phyloP scores from a whole-genome alignment of 2,329 filamentous ascomycete genomes.

The Berkeleyomyces rouxiae region DNA sequence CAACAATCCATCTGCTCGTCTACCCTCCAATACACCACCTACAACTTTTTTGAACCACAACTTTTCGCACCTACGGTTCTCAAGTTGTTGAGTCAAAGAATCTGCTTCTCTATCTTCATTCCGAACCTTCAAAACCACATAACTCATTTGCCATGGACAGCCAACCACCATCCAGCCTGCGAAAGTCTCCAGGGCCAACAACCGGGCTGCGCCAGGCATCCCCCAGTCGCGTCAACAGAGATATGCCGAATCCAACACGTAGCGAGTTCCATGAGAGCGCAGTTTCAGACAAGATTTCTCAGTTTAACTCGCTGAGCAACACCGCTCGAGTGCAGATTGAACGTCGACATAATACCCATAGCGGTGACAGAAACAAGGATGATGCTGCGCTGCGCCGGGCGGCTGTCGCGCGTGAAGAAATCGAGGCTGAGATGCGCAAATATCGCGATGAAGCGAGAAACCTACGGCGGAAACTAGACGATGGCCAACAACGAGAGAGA shows the following conservation, averaged over 20 bases:
- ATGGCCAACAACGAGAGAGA: slow-evolving; percentile 48
- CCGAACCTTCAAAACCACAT: too few species aligned
- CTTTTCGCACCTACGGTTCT: too few species aligned
- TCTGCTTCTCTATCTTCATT: too few species aligned
- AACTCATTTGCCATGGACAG: not conserved
- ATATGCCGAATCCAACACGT: slow-evolving; percentile 23
- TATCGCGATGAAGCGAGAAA: slow-evolving; percentile 42
- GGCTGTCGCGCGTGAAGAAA: slow-evolving; percentile 53
- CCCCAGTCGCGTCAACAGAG: slow-evolving; percentile 44
- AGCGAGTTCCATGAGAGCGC: slow-evolving; percentile 37
- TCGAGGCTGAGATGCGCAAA: slow-evolving; percentile 49
- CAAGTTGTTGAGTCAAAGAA: too few species aligned
- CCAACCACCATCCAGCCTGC: not conserved
- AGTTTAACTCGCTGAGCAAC: slow-evolving; percentile 52
- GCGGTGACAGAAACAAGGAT: not conserved
- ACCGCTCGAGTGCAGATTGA: slow-evolving; percentile 41
- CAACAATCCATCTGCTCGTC: too few species aligned
- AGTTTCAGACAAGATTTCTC: slow-evolving; percentile 51
- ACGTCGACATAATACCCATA: slow-evolving; percentile 21
- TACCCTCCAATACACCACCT: too few species aligned
- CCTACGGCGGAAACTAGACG: slow-evolving; percentile 43
- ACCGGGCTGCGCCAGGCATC: slow-evolving; percentile 37
- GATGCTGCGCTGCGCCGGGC: slow-evolving; percentile 50
- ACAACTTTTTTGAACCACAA: too few species aligned
- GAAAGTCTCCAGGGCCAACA: not conserved